phyloP scores from a whole-genome alignment of 306 rosid genomes.

The Rosa persica region DNA sequence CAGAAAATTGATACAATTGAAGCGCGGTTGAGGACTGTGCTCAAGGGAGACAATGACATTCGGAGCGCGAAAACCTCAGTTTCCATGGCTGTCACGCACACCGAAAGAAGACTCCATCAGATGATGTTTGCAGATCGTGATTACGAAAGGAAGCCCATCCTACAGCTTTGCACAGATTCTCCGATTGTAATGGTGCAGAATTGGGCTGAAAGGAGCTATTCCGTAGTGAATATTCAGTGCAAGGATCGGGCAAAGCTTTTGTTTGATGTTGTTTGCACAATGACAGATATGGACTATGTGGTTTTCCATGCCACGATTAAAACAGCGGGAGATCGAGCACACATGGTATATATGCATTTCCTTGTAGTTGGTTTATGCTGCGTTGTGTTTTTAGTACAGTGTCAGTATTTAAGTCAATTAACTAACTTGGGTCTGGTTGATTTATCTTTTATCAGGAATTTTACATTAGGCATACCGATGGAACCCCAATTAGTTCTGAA shows the following conservation, averaged over 20 bases:
- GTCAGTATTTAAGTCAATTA: background rate
- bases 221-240: constrained; percentile 84
- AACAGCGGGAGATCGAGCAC: constrained; percentile 53
- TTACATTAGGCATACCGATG: constrained; percentile 83
- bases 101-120: constrained; percentile 90
- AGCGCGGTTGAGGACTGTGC: constrained; percentile 72
- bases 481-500: constrained; percentile 96
- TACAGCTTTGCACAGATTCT: constrained; percentile 39
- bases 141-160: constrained; percentile 68
- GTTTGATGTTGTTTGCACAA: constrained; percentile 79
- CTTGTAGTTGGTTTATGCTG: background rate
- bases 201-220: constrained; percentile 81
- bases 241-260: constrained; percentile 77
- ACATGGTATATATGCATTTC: constrained; percentile 50
- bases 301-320: constrained; percentile 87
- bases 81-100: constrained; percentile 63
- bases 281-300: constrained; percentile 92
- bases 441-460: constrained; percentile 60
- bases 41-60: constrained; percentile 81
- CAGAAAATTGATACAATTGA: constrained; percentile 60
- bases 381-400: background rate
- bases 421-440: background rate
- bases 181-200: constrained; percentile 72
- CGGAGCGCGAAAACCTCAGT: constrained; percentile 75
- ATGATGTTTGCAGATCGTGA: constrained; percentile 94